These are phyloP conservation scores for Globisporangium viniferum DNA, from an alignment of 352 stramenopile species.

Conservation along the genomic window DNA sequence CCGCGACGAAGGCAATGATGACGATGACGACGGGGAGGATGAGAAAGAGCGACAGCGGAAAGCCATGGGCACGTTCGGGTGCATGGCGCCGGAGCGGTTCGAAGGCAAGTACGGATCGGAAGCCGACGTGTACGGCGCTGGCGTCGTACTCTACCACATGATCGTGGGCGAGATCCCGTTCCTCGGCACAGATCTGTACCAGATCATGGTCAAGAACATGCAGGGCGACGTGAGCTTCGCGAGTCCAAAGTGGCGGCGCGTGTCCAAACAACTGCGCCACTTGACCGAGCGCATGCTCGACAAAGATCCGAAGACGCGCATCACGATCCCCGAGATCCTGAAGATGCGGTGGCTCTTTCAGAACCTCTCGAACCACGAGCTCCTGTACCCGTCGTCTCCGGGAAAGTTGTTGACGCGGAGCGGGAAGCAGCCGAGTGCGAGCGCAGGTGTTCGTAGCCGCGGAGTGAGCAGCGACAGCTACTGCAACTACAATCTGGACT, in stretches of 20 bases:
- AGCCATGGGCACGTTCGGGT: conserved; percentile 47
- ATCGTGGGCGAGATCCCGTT: conserved; percentile 51
- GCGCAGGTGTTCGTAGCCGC: neutral
- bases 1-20: conserved; percentile 2
- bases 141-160: conserved; percentile 66
- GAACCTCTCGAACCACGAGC: conserved; percentile 15
- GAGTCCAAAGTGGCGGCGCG: conserved; percentile 31
- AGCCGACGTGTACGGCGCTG: conserved; percentile 60
- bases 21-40: neutral
- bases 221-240: conserved; percentile 42
- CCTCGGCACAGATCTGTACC: conserved; percentile 33
- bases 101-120: conserved; percentile 42
- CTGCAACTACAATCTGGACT: conserved; percentile 7
- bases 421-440: neutral
- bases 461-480: conserved; percentile 6
- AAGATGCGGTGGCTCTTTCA: conserved; percentile 51
- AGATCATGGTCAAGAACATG: conserved; percentile 69
- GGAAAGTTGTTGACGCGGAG: neutral
- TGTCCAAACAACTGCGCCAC: conserved; percentile 31
- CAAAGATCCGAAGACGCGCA: conserved; percentile 40
- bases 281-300: conserved; percentile 51
- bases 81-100: conserved; percentile 67
- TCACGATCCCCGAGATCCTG: conserved; percentile 53
- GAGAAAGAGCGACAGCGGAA: conserved; percentile 18
- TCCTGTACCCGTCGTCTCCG: neutral